Evolutionary conservation across 2,329 filamentous ascomycete species (phyloP), one percentile per base, ranked within the genome.

Genomic region (Lachnellula occidentalis): DNA sequence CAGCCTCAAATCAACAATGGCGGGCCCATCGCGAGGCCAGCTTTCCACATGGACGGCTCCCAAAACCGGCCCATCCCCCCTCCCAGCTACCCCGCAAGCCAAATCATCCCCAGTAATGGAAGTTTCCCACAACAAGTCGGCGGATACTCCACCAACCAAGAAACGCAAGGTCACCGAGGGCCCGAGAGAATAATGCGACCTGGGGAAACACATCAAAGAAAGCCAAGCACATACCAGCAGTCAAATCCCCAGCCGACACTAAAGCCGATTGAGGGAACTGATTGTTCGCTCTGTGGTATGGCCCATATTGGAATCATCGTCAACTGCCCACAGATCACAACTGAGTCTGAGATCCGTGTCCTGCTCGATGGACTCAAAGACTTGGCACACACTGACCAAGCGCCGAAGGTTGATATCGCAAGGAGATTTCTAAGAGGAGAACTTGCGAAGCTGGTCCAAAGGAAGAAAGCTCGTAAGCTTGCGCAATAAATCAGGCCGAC

Each of bases 341-440:
- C 17, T 5, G 37, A 49, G 17, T 8, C 47, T 31, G 37, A 49
- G n/a, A 49, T 49, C 9, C 47, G 47, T 14, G n/a, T 49, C 17
- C 47, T 49, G 5, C 47, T 49, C 24, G 47, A 49, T n/a, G 47
- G 34, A n/a, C 34, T 49, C 3, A 46, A 31, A 31, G 43, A 46
- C 22, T 31, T 46, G 21, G 21, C 21, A 15, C 22, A 46, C n/a
- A 46, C 43, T 12, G 21, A 24, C 43, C 43, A 24, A 46, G 21
- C 22, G n/a, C 21, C 21, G 12, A 46, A 46, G 22, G 22, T 21
- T 15, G 43, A 46, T 4, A 46, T 46, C 14, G 43, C 43, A n/a
- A 21, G 43, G 12, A 46, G 14, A 27, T 46, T 46, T 22, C 15
- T 46, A 5, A 24, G 43, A 22, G 43, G 43, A 5, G 43, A 46